Conservation (phyloP, 2,329 filamentous ascomycete genomes). For the Trichophyton simii region DNA sequence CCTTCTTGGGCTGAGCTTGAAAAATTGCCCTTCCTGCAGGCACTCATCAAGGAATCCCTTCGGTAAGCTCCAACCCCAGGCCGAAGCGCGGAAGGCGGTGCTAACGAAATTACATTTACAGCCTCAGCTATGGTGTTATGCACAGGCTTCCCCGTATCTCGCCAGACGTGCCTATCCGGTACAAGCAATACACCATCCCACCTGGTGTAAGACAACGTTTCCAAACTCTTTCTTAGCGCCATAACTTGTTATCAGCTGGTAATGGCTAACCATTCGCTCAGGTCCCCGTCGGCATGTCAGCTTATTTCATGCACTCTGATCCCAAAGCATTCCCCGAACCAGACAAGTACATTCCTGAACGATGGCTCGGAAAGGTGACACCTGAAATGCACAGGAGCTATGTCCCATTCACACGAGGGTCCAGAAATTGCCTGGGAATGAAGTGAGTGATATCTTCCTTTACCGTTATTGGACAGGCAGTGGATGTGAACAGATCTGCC, state of each 20-base stretch:
- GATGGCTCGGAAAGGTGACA: slow-evolving; percentile 19
- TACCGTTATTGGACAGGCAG: not conserved
- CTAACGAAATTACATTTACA: not conserved
- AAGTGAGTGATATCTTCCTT: slow-evolving; percentile 12
- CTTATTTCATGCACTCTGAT: slow-evolving; percentile 14
- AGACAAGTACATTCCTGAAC: slow-evolving; percentile 20
- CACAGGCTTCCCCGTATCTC: slow-evolving; percentile 14
- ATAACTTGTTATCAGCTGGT: not conserved
- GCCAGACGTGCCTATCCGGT: slow-evolving; percentile 14
- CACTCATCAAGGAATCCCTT: slow-evolving; percentile 21
- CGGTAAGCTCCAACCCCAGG: slow-evolving; percentile 9
- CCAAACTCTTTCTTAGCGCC: not conserved
- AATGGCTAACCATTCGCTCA: not conserved
- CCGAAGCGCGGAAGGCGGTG: not conserved
- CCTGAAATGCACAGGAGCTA: slow-evolving; percentile 17
- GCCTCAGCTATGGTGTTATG: not conserved
- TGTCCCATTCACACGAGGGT: slow-evolving; percentile 21
- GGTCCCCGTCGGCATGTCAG: slow-evolving; percentile 16
- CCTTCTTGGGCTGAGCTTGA: not conserved
- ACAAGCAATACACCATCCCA: slow-evolving; percentile 14
- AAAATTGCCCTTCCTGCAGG: slow-evolving; percentile 16
- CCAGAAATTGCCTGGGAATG: slow-evolving; percentile 21
- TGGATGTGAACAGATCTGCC: not conserved
- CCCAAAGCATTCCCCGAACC: slow-evolving; percentile 19
- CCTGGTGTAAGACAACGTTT: slow-evolving; percentile 13